Evolutionary conservation across 108 stramenopile genomes (phyloP).

Genomic region (Nitzschia sp.): DNA sequence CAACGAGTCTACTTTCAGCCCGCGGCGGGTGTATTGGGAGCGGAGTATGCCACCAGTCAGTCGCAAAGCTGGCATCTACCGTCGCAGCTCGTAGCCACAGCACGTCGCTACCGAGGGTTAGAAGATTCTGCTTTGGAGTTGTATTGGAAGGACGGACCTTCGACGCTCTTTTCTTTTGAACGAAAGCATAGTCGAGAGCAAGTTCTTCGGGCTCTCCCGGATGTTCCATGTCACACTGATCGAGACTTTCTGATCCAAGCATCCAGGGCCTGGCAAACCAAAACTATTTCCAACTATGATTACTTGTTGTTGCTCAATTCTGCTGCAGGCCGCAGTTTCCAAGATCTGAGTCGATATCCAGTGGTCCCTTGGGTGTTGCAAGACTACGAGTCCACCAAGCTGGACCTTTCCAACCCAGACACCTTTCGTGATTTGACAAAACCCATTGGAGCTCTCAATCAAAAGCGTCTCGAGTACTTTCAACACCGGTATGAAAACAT

Average conservation of each 20-base stretch:
- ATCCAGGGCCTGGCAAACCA: slow-evolving; percentile 60
- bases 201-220: slow-evolving; percentile 58
- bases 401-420: slow-evolving; percentile 60
- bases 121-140: slow-evolving; percentile 79
- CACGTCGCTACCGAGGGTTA: slow-evolving; percentile 74
- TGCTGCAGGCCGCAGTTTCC: slow-evolving; percentile 89
- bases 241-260: slow-evolving; percentile 71
- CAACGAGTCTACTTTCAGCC: slow-evolving; percentile 78
- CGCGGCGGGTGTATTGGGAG: slow-evolving; percentile 32
- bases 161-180: slow-evolving; percentile 67
- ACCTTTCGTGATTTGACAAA: slow-evolving; percentile 92
- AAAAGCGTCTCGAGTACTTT: slow-evolving; percentile 85
- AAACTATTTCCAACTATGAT: slow-evolving; percentile 85
- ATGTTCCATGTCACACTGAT: slow-evolving; percentile 72
- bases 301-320: slow-evolving; percentile 95
- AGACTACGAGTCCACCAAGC: slow-evolving; percentile 68
- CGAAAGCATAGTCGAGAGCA: slow-evolving; percentile 67
- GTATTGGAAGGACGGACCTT: slow-evolving; percentile 60
- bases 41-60: slow-evolving; percentile 23
- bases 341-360: slow-evolving; percentile 97
- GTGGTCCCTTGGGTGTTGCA: slow-evolving; percentile 97
- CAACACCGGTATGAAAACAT: slow-evolving; percentile 76
- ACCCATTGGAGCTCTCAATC: slow-evolving; percentile 94
- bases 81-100: slow-evolving; percentile 60
- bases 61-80: slow-evolving; percentile 41